Evolutionary conservation across 2,329 filamentous ascomycete species (phyloP), one percentile per base, ranked within the genome.

Genomic region (Ophidiomyces ophidiicola): DNA sequence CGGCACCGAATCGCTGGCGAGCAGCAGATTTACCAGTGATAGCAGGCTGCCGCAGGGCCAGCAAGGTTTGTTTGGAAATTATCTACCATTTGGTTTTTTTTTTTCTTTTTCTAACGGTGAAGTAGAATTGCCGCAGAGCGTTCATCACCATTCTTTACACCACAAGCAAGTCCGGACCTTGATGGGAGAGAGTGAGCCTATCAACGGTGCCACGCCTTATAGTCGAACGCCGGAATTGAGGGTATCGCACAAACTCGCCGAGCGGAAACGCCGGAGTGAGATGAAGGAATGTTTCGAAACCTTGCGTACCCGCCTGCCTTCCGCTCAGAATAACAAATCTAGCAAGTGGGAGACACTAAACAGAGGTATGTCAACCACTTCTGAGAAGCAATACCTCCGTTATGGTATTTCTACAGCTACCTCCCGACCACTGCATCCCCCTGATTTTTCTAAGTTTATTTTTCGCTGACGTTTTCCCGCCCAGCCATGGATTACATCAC

Each of bases 331-430:
- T 45, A 68, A 66, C 50, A 69, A 69, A 46, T 68, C 66, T 5
- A 69, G 66, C 51, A 69, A 69, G 53, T 69, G 66, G 66, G 66
- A 69, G 46, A 69, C 65, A 1, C 48, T 69, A 14, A 67, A 63
- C 17, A 53, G 63, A 58, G 63, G 63, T 66, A 53, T 35, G 50
- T 37, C 19, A 14, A 32, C 14, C 17, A 8, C 12, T 2, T 11
- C 33, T 4, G 10, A 26, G 5, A 23, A 15, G 24, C 4, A 31
- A 37, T 10, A 17, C 24, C 1, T 17, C 21, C n/a, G 2, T 10
- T 6, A 37, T 11, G 7, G 18, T 31, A 30, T 17, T 32, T 20
- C 25, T 28, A 6, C n/a, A 31, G 17, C 17, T 20, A 17, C 7
- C 34, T 3, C 19, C 17, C n/a, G 26, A 31, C 18, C 18, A 6